Evolutionary conservation across 2,329 filamentous ascomycete species (phyloP), one percentile per base, ranked within the genome.

Genomic region (Stemphylium vesicarium): DNA sequence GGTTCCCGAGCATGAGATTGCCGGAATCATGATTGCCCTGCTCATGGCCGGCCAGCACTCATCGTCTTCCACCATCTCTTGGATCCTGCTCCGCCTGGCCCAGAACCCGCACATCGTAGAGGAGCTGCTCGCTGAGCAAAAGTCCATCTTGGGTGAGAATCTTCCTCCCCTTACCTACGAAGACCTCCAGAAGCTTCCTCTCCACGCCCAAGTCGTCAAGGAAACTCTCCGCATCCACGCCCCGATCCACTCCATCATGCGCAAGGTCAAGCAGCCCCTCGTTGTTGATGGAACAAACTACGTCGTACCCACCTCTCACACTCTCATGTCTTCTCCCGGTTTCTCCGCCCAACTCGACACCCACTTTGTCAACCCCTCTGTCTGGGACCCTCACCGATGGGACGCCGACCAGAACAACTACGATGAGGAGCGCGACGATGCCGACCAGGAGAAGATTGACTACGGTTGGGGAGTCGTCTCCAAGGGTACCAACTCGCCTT

Each of bases 311-410:
- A 85, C 89, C 4, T 86, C 84, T 39, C 92, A 96, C 79, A 87
- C 85, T 33, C 86, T 98, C 39, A 86, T 98, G 62, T 88, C 93
- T 35, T 91, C 93, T 1, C 92, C 93, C 1, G 92, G 92, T 62
- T 90, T 95, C 61, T 90, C 90, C 16, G 88, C 89, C 46, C 83
- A 87, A 51, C 88, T 90, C 56, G 80, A 85, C 18, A 77, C 84
- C 55, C 90, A 88, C 80, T 98, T 98, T 82, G 90, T 92, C 16
- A 85, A 96, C 65, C 89, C 93, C 6, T 78, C 89, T 18, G 75
- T 84, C 47, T 98, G 94, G 93, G 89, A 97, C 72, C 94, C 94
- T 44, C 91, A 95, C 78, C 88, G 94, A 53, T 98, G 94, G 94
- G 87, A 92, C 65, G 82, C 85, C 59, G 85, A 84, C 53, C 61